Conservation (phyloP, 2,329 filamentous ascomycete species). For the Karstenula rhodostoma region DNA sequence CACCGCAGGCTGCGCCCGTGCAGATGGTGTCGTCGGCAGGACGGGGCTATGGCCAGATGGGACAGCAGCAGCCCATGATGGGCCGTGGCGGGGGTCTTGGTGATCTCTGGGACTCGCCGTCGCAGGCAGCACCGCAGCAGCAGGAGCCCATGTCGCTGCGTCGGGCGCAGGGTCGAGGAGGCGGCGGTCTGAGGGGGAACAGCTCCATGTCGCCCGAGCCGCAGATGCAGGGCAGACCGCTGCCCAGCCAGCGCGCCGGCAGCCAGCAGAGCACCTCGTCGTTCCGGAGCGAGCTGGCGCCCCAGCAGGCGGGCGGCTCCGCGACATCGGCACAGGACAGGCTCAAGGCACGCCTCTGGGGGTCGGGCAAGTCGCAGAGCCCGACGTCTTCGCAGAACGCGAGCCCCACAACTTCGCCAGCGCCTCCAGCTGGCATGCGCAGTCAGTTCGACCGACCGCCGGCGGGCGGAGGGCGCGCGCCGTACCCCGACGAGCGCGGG, state of each 20-base stretch:
- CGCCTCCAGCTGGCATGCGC: slow-evolving; percentile 22
- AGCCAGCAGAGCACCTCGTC: slow-evolving; percentile 71
- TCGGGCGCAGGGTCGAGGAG: slow-evolving; percentile 54
- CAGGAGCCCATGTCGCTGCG: slow-evolving; percentile 54
- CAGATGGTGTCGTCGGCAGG: slow-evolving; percentile 61
- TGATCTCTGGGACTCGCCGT: slow-evolving; percentile 65
- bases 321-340: slow-evolving; percentile 77
- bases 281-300: slow-evolving; percentile 44
- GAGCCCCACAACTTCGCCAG: slow-evolving; percentile 21
- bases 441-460: slow-evolving; percentile 39
- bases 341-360: slow-evolving; percentile 81
- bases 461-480: slow-evolving; percentile 27
- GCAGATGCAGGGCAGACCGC: slow-evolving; percentile 61
- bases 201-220: slow-evolving; percentile 46
- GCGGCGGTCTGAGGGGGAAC: slow-evolving; percentile 42
- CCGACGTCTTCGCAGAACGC: slow-evolving; percentile 31
- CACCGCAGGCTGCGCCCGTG: slow-evolving; percentile 61
- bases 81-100: slow-evolving; percentile 54
- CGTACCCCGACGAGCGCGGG: slow-evolving; percentile 45
- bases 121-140: slow-evolving; percentile 44
- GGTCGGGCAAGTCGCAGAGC: slow-evolving; percentile 63
- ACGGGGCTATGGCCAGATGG: slow-evolving; percentile 40
- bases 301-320: slow-evolving; percentile 50
- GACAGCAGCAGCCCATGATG: slow-evolving; percentile 27
- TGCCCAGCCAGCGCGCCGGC: slow-evolving; percentile 76